These are phyloP conservation scores for Trametes sanguinea DNA, from an alignment of 768 basidiomycete genomes.

Conservation along the genomic window DNA sequence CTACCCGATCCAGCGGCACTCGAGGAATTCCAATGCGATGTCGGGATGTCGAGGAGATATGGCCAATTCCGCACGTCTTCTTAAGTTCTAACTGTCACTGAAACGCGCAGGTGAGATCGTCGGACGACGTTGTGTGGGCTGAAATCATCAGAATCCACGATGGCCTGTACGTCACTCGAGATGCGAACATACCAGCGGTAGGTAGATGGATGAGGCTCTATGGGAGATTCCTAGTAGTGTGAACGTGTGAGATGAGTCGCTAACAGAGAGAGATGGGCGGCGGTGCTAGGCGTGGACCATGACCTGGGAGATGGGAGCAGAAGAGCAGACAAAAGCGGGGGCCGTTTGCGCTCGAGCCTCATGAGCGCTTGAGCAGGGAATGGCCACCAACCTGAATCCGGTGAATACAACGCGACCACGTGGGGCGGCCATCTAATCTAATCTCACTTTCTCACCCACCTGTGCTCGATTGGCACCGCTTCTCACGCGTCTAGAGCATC, in stretches of 20 bases:
- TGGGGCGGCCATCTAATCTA: constrained; percentile 21
- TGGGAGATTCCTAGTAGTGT: neutral
- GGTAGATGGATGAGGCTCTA: neutral
- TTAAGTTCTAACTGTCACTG: neutral
- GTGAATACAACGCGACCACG: constrained; percentile 17
- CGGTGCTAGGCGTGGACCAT: neutral
- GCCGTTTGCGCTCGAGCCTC: constrained; percentile 6
- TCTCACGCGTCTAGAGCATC: neutral
- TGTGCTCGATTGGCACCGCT: neutral
- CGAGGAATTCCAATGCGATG: neutral
- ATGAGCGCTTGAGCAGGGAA: neutral
- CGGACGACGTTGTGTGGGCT: neutral
- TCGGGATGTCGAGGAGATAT: neutral
- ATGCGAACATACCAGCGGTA: neutral
- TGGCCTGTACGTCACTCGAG: neutral
- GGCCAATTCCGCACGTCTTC: neutral
- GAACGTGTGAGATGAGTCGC: neutral
- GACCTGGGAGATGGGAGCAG: constrained; percentile 4
- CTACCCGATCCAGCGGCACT: neutral
- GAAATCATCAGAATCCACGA: neutral
- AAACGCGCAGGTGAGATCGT: neutral
- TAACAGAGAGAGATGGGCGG: neutral
- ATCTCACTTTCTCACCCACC: neutral
- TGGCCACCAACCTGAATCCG: constrained; percentile 6
- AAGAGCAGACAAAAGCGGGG: constrained; percentile 8